A percentile compares a stretch with the other conserved stretches of the same genome.
These are phyloP conservation scores for Chiua virens DNA, from an alignment of 768 basidiomycete genomes.

Conservation along the genomic window DNA sequence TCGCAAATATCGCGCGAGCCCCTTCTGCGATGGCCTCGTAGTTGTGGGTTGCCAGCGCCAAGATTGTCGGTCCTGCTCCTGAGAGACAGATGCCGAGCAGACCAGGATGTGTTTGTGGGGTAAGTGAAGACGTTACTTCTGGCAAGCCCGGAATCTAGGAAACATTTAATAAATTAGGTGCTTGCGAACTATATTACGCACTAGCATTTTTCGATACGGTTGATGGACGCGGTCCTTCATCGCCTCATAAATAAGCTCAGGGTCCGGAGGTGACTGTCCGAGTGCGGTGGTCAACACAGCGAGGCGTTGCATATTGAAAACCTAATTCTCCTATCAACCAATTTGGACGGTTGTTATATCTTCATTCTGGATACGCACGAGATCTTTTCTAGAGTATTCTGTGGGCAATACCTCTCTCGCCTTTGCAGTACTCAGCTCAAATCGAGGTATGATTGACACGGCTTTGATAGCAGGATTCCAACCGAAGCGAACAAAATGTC, in stretches of 20 bases:
- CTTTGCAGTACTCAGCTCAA: slow-evolving; percentile 95
- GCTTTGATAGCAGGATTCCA: slow-evolving; percentile 88
- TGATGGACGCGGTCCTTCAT: slow-evolving; percentile 99
- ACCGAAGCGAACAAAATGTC: slow-evolving; percentile 88
- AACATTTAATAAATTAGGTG: neutral
- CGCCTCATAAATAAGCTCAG: slow-evolving; percentile 96
- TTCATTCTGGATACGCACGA: slow-evolving; percentile 47
- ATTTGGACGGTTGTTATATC: neutral
- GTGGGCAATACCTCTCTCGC: slow-evolving; percentile 88
- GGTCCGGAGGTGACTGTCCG: slow-evolving; percentile 86
- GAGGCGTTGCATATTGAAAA: slow-evolving; percentile 95
- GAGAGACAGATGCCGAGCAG: slow-evolving; percentile 96
- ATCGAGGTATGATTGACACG: slow-evolving; percentile 90
- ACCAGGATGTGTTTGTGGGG: slow-evolving; percentile 89
- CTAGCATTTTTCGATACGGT: slow-evolving; percentile 87
- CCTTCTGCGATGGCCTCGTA: slow-evolving; percentile 86
- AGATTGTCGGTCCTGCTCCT: slow-evolving; percentile 95
- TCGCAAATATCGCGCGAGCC: slow-evolving; percentile 71
- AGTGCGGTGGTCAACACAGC: slow-evolving; percentile 96
- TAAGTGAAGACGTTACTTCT: slow-evolving; percentile 85
- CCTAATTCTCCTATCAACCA: slow-evolving; percentile 45
- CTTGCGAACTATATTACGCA: slow-evolving; percentile 38
- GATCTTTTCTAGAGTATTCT: slow-evolving; percentile 83
- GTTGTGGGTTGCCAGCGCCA: slow-evolving; percentile 85
- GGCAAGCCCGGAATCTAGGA: slow-evolving; percentile 91